phyloP scores from a whole-genome alignment of 2,329 filamentous ascomycete genomes.

The Epichloe sp. region DNA sequence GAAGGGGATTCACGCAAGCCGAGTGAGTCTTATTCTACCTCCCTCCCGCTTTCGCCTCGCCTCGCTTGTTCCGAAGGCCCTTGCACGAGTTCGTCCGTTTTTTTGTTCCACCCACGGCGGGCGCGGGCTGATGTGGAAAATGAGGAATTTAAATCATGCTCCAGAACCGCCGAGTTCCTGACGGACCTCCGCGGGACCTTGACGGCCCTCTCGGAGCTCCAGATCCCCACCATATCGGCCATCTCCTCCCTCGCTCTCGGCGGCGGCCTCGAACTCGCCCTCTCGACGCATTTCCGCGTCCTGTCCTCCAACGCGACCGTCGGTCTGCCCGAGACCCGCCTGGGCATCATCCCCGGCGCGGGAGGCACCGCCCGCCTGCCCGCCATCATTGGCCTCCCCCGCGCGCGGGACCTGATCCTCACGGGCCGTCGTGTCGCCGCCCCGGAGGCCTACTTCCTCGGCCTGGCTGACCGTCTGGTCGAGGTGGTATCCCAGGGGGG shows the following conservation, averaged over 20 bases:
- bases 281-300: conserved; percentile 81
- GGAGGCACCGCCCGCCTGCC: conserved; percentile 86
- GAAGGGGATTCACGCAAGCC: conserved; percentile 58
- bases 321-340: conserved; percentile 77
- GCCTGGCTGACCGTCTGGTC: conserved; percentile 79
- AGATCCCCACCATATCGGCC: conserved; percentile 80
- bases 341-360: conserved; percentile 90
- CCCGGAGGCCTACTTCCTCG: conserved; percentile 81
- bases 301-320: conserved; percentile 67
- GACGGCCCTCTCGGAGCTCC: conserved; percentile 56
- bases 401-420: conserved; percentile 81
- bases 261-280: conserved; percentile 83
- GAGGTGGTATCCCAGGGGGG: conserved; percentile 49
- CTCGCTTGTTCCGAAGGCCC: too few relatives aligned
- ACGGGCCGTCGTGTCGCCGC: conserved; percentile 78
- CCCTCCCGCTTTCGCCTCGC: too few relatives aligned
- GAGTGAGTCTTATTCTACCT: conserved; percentile 43
- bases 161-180: conserved; percentile 69
- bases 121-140: background rate
- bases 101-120: too few relatives aligned
- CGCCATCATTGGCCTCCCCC: conserved; percentile 59
- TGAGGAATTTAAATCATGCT: background rate
- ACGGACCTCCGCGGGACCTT: conserved; percentile 64
- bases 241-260: conserved; percentile 79
- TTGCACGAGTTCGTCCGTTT: too few relatives aligned